Conservation (phyloP, 257 asterid species). For the Capsicum rhomboideum region DNA sequence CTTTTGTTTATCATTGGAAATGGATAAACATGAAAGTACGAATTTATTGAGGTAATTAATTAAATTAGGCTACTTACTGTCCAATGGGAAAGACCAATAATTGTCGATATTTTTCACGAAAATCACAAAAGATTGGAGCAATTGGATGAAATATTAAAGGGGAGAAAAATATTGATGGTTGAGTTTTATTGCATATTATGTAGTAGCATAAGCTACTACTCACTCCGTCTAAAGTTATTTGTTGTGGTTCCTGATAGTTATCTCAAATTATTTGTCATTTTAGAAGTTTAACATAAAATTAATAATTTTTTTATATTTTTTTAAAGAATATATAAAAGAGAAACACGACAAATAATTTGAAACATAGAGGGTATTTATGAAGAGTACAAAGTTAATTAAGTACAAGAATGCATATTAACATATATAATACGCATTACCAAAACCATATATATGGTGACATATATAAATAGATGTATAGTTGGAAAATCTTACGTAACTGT, state of each 20-base stretch:
- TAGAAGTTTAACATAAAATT: too few relatives aligned
- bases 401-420: neutral
- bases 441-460: neutral
- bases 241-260: too few relatives aligned
- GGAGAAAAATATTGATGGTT: neutral
- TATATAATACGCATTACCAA: neutral
- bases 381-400: neutral
- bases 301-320: too few relatives aligned
- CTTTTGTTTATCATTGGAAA: neutral
- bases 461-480: neutral
- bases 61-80: neutral
- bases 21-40: neutral
- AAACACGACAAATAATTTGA: too few relatives aligned
- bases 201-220: too few relatives aligned
- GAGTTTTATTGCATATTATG: too few relatives aligned
- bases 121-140: neutral
- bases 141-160: neutral
- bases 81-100: neutral
- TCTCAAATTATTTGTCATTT: too few relatives aligned
- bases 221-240: too few relatives aligned
- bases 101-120: neutral
- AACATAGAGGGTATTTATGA: too few relatives aligned
- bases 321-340: too few relatives aligned
- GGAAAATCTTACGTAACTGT: neutral
- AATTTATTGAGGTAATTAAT: neutral